Percentiles rank a stretch among this genome's conserved stretches.
Evolutionary conservation across 768 basidiomycete genomes (phyloP).

Genomic region (Amanita muscaria): DNA sequence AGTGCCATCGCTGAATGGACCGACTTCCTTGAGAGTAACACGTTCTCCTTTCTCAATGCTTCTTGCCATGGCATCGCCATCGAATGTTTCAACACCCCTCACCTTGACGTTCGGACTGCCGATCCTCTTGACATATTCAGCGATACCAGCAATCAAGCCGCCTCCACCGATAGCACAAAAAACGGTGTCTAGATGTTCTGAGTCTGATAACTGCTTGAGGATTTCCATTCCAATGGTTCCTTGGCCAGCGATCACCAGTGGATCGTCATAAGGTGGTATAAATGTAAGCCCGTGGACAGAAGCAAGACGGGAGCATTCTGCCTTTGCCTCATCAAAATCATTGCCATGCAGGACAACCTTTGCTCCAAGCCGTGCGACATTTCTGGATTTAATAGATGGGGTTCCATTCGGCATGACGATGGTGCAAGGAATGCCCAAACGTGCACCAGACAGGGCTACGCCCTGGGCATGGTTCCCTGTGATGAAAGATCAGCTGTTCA

Average conservation of each 20-base stretch:
- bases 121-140: constrained; percentile 87
- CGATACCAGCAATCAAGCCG: constrained; percentile 84
- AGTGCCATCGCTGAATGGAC: constrained; percentile 95
- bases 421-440: constrained; percentile 88
- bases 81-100: constrained; percentile 87
- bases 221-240: constrained; percentile 95
- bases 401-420: constrained; percentile 97
- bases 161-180: constrained; percentile 94
- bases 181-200: constrained; percentile 72
- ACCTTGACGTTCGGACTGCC: constrained; percentile 78
- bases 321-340: constrained; percentile 96
- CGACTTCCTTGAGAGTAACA: constrained; percentile 80
- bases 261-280: constrained; percentile 97
- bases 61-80: constrained; percentile 88
- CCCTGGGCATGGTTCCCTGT: constrained; percentile 98
- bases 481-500: constrained; percentile 9
- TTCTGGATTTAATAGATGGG: constrained; percentile 92
- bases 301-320: constrained; percentile 85
- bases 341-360: constrained; percentile 87
- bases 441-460: constrained; percentile 88
- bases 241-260: constrained; percentile 93
- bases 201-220: constrained; percentile 74
- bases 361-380: constrained; percentile 90
- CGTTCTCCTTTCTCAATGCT: constrained; percentile 78
- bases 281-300: constrained; percentile 69